Evolutionary conservation across 2,329 filamentous ascomycete genomes (phyloP).

Genomic region (Trichoderma polysporum): DNA sequence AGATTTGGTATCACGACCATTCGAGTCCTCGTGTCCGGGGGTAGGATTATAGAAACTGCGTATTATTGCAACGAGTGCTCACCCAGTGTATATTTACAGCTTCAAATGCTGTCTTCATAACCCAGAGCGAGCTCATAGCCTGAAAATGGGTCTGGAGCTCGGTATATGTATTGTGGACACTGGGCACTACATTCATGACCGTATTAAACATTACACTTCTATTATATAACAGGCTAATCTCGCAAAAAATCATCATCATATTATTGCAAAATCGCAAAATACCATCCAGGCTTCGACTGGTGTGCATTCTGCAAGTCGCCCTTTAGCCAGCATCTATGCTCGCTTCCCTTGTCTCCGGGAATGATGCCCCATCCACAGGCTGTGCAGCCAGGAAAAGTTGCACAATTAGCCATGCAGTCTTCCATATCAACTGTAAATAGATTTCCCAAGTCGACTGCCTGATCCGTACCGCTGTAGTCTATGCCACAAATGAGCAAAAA

Average conservation of each 20-base stretch:
- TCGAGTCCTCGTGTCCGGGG: too few species aligned
- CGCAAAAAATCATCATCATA: background rate
- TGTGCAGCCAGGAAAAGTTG: slow-evolving; percentile 39
- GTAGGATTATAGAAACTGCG: too few species aligned
- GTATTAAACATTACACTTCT: slow-evolving; percentile 7
- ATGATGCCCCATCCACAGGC: slow-evolving; percentile 48
- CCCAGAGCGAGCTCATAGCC: too few species aligned
- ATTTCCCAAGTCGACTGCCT: slow-evolving; percentile 37
- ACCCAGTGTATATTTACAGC: too few species aligned
- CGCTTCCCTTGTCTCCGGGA: slow-evolving; percentile 38
- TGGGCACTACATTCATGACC: background rate
- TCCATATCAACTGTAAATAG: slow-evolving; percentile 41
- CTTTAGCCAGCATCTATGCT: slow-evolving; percentile 48
- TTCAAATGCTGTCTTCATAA: too few species aligned
- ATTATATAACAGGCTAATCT: background rate
- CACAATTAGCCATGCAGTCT: slow-evolving; percentile 47
- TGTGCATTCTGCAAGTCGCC: slow-evolving; percentile 35
- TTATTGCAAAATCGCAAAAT: slow-evolving; percentile 42
- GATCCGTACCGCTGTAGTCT: slow-evolving; percentile 42
- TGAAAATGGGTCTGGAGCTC: too few species aligned
- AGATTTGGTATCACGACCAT: too few species aligned
- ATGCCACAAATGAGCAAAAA: slow-evolving; percentile 48
- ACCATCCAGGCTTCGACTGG: slow-evolving; percentile 39
- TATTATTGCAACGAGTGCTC: too few species aligned
- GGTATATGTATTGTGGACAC: too few species aligned